phyloP scores from a whole-genome alignment of 257 asterid genomes.

The Scutellaria barbata region DNA sequence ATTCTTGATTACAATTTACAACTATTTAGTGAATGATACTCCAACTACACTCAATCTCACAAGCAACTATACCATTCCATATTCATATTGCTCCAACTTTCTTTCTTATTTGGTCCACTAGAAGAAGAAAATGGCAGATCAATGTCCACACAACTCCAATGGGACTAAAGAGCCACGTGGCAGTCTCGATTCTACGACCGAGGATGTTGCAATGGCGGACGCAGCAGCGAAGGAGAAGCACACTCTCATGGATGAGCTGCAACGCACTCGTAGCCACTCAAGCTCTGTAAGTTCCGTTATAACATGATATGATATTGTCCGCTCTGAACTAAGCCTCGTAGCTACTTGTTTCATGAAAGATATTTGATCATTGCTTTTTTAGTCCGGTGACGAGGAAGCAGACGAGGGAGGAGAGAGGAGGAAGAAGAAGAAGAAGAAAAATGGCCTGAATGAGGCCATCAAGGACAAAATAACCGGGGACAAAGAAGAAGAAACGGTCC shows the following conservation, averaged over 20 bases:
- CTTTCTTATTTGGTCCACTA: neutral
- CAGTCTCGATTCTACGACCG: conserved; percentile 38
- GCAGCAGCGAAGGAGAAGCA: conserved; percentile 32
- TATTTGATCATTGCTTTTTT: conserved; percentile 13
- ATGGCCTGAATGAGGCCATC: conserved; percentile 44
- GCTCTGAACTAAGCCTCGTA: too few species aligned
- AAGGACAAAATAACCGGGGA: conserved; percentile 41
- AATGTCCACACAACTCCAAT: conserved; percentile 21
- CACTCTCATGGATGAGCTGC: conserved; percentile 48
- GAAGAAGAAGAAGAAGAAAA: conserved; percentile 45
- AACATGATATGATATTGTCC: too few species aligned
- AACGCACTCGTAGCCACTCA: conserved; percentile 39
- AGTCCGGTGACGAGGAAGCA: conserved; percentile 58
- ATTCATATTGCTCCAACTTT: neutral
- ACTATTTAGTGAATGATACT: conserved; percentile 27
- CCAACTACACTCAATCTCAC: conserved; percentile 23
- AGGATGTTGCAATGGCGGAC: conserved; percentile 40
- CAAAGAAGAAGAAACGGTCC: conserved; percentile 17
- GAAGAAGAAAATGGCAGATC: conserved; percentile 39
- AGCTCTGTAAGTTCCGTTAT: conserved; percentile 35
- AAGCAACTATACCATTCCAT: neutral
- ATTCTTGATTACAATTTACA: conserved; percentile 4
- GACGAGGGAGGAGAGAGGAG: conserved; percentile 47
- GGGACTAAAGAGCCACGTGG: conserved; percentile 31
- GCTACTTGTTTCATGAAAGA: too few species aligned